phyloP scores from a whole-genome alignment of 2,329 filamentous ascomycete species.

The Furcasterigmium furcatum region DNA sequence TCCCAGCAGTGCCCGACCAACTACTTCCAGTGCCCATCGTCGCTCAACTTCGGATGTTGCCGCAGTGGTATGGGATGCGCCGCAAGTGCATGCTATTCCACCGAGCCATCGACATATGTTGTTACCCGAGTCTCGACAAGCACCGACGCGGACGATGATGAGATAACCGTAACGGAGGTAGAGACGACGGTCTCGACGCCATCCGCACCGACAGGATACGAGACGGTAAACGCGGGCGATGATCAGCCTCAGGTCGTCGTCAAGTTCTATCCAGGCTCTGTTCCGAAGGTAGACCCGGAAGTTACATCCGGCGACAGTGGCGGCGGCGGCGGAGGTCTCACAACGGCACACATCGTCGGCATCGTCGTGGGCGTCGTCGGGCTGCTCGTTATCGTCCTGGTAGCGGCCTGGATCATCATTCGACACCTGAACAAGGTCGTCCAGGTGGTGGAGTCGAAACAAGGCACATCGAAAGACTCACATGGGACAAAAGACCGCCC shows the following conservation, averaged over 20 bases:
- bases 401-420: constrained; percentile 45
- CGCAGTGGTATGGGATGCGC: constrained; percentile 46
- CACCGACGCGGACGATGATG: constrained; percentile 34
- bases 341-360: constrained; percentile 42
- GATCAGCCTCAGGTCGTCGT: constrained; percentile 26
- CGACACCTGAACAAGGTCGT: constrained; percentile 45
- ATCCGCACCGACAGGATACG: constrained; percentile 22
- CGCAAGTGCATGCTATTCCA: constrained; percentile 42
- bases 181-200: constrained; percentile 34
- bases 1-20: constrained; percentile 38
- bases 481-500: constrained; percentile 24
- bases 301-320: constrained; percentile 14
- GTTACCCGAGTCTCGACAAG: constrained; percentile 41
- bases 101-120: constrained; percentile 39
- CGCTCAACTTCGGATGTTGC: constrained; percentile 52
- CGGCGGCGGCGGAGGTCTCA: constrained; percentile 27
- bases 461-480: constrained; percentile 28
- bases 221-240: constrained; percentile 16
- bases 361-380: constrained; percentile 49
- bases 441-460: constrained; percentile 27
- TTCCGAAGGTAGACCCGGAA: constrained; percentile 35
- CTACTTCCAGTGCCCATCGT: constrained; percentile 46
- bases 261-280: constrained; percentile 37
- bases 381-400: constrained; percentile 43
- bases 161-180: constrained; percentile 34